A percentile compares a stretch with the other conserved stretches of the same genome.
phyloP scores from a whole-genome alignment of 257 asterid species.

The Mitragyna speciosa region DNA sequence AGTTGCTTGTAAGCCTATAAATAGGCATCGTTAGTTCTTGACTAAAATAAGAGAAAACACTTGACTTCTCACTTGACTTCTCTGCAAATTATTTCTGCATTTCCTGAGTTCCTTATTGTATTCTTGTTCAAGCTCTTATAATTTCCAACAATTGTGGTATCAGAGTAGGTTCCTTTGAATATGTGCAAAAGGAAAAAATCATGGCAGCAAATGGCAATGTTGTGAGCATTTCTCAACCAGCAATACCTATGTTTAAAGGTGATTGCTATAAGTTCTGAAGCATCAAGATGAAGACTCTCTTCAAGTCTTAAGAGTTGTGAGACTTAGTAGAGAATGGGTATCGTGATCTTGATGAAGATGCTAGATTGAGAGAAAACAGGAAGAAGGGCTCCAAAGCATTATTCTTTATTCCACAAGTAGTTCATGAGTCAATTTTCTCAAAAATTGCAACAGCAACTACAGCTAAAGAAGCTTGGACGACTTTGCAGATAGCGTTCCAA shows the following conservation, averaged over 20 bases:
- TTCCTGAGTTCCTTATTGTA: too few species aligned
- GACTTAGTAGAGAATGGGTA: constrained; percentile 11
- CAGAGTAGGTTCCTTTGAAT: neutral
- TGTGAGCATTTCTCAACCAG: neutral
- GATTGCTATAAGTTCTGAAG: constrained; percentile 13
- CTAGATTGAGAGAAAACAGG: neutral
- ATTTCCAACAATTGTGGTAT: neutral
- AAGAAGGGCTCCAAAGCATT: constrained; percentile 15
- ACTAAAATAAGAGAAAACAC: too few species aligned
- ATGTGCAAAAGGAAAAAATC: neutral
- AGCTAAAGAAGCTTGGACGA: neutral
- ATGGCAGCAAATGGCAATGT: neutral
- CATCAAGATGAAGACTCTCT: constrained; percentile 7
- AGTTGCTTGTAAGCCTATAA: neutral
- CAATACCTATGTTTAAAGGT: constrained; percentile 8
- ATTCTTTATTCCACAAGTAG: constrained; percentile 2
- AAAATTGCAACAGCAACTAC: constrained; percentile 1
- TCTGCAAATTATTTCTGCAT: too few species aligned
- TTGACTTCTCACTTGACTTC: too few species aligned
- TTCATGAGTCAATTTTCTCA: constrained; percentile 10
- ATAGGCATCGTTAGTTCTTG: neutral
- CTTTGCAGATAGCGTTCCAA: neutral
- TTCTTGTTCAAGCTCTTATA: too few species aligned
- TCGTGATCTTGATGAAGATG: neutral
- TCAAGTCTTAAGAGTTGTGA: constrained; percentile 11